Conservation (phyloP, 768 basidiomycete genomes). For the Boletales sp. region DNA sequence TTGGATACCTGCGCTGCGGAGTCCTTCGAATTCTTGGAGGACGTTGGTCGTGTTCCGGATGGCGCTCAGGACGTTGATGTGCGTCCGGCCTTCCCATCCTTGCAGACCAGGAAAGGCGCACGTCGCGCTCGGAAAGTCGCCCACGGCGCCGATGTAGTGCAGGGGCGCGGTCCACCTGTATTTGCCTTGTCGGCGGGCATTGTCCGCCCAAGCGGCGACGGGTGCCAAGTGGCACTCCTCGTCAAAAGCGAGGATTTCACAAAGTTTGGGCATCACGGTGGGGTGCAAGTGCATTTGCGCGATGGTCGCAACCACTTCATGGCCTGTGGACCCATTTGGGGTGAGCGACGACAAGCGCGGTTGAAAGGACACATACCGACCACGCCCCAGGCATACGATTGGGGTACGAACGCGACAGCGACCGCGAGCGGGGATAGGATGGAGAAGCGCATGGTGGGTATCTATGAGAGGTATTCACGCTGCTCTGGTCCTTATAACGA, state of each 20-base stretch:
- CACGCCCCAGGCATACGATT: constrained; percentile 37
- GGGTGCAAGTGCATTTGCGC: constrained; percentile 90
- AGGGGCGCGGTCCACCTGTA: constrained; percentile 72
- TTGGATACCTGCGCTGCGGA: constrained; percentile 2
- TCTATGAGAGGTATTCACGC: constrained; percentile 3
- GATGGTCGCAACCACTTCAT: constrained; percentile 91
- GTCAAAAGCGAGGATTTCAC: constrained; percentile 57
- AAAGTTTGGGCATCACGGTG: constrained; percentile 59
- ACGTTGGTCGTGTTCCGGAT: constrained; percentile 73
- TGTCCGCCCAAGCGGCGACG: constrained; percentile 88
- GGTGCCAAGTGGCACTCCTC: constrained; percentile 73
- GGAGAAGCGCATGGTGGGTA: constrained; percentile 22
- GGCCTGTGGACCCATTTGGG: constrained; percentile 44
- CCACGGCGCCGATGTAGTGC: constrained; percentile 72
- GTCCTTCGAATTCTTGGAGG: constrained; percentile 46
- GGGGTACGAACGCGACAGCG: constrained; percentile 21
- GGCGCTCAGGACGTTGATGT: constrained; percentile 70
- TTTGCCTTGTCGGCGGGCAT: constrained; percentile 42
- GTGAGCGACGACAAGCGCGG: neutral
- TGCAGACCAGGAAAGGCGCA: constrained; percentile 75
- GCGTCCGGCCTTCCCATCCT: constrained; percentile 63
- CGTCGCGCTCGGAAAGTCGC: constrained; percentile 71
- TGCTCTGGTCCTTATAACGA: no score
- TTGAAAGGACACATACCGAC: constrained; percentile 28
- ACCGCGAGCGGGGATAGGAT: constrained; percentile 11